phyloP scores from a whole-genome alignment of 1,139 yeast genomes.

The Arxiozyma bovina region DNA sequence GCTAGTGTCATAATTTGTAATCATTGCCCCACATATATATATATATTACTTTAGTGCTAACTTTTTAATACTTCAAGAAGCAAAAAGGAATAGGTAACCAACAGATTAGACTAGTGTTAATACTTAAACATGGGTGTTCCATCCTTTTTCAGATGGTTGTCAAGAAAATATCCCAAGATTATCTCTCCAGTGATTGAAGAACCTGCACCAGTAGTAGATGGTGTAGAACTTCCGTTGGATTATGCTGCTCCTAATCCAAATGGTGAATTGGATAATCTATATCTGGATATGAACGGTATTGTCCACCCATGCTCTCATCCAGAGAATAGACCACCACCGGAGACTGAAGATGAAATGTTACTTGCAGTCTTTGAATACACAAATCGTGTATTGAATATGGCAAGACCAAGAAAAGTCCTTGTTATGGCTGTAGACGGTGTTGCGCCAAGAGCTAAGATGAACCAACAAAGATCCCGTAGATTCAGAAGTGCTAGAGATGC shows the following conservation, averaged over 20 bases:
- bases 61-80: no score
- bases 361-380: conserved; percentile 83
- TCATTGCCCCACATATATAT: no score
- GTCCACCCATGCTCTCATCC: conserved; percentile 98
- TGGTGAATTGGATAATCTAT: conserved; percentile 87
- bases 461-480: conserved; percentile 93
- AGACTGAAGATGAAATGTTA: conserved; percentile 91
- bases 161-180: conserved; percentile 87
- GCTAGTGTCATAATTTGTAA: no score
- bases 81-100: no score
- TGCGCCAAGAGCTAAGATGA: conserved; percentile 98
- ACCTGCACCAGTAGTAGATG: conserved; percentile 47
- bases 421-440: conserved; percentile 98
- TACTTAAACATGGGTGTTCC: conserved; percentile 64
- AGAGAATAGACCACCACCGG: conserved; percentile 88
- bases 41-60: neutral
- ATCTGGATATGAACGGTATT: conserved; percentile 94
- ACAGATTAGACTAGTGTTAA: neutral
- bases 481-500: conserved; percentile 95
- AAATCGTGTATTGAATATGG: conserved; percentile 83
- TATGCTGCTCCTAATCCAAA: conserved; percentile 81
- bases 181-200: conserved; percentile 85
- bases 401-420: conserved; percentile 84
- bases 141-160: conserved; percentile 94
- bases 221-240: conserved; percentile 52